Base-by-base conservation (phyloP, 306 rosid genomes). In the Vicia faba region DNA sequence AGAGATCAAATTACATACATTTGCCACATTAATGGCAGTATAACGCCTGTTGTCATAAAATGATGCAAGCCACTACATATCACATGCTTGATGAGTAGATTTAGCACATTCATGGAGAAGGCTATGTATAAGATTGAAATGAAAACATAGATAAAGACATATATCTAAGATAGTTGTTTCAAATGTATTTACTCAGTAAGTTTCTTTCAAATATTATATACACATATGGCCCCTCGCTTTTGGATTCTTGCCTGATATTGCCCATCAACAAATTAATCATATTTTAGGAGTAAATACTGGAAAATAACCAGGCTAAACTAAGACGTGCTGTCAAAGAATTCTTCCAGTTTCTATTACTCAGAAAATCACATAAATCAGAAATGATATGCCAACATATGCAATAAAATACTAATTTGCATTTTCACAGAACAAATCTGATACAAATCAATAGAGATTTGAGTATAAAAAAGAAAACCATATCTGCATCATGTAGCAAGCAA, bases 1-100 rank as follows among this genome's bases (percentile, higher is more conserved):
- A 76, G 2, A 77, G 29, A 61, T 53, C 28, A 74, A 54, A 69
- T 55, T 51, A 68, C 75, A 46, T 10, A 35, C 28, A 61, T 43
- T 35, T 20, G 18, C 11, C 46, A 61, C 69, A 46, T 23, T 33
- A 66, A 67, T 26, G 56, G 36, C 11, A 35, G 55, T 68, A 67
- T 5, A 45, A 54, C 20, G 19, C 48, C 23, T 25, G 16, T 54
- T 25, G 18, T 13, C 18, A 26, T 54, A 54, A 53, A 13, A 25
- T 28, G 55, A 38, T 61, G 18, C 11, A 8, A 2, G 29, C 63
- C 41, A 31, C 33, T 53, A 40, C 26, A 44, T 26, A 46, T 70
- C 29, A 64, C 48, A 35, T n/a, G 53, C 43, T 57, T 57, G 43
- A 46, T 55, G 36, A 54, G 43, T 45, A 64, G 50, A 54, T 62